Base-by-base conservation (phyloP, 371 early-diverging fungal species). In the Paramicrosporidium saccamoebae region DNA sequence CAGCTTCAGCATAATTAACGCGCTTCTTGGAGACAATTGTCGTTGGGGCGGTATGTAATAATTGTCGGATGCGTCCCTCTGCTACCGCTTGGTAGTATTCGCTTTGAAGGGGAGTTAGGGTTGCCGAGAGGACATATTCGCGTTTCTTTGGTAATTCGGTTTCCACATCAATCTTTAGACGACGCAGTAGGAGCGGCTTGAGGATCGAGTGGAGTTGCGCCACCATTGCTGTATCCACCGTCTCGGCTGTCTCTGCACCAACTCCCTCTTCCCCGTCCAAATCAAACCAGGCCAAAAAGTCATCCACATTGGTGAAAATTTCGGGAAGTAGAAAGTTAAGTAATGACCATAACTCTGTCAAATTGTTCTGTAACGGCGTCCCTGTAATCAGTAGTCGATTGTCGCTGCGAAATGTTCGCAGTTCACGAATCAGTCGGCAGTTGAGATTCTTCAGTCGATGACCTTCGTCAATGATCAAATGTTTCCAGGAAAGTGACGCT, bases 151-250 rank as follows among this genome's bases (percentile, higher is more conserved):
- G 86, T 24, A 88, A 32, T 5, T 56, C 50, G 20, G 56, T 51
- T 25, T 77, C 86, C 8, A 84, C 82, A 50, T 96, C 95, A n/a
- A 62, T 49, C 41, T 96, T 98, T 31, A 90, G 46, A 27, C 96
- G 56, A 19, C 96, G 49, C 18, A 96, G 51, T 37, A 98, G 51
- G 35, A 92, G 79, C 2, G 94, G 92, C 36, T 63, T 58, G 24
- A 98, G 42, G 26, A 95, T 71, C 16, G 58, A 52, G 39, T 86
- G 79, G 11, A 81, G 52, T 32, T 68, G 68, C 8, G 63, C 42
- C 3, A 84, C 62, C 8, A 82, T n/a, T 48, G 13, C 53, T 47
- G 9, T 58, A 51, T 28, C 58, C 48, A 3, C 59, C 48, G 28
- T 73, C 67, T 27, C 65, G 60, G 20, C 52, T 57, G 22, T 66